Conservation (phyloP, 2,329 filamentous ascomycete genomes). For the Pseudogymnoascus sp. region DNA sequence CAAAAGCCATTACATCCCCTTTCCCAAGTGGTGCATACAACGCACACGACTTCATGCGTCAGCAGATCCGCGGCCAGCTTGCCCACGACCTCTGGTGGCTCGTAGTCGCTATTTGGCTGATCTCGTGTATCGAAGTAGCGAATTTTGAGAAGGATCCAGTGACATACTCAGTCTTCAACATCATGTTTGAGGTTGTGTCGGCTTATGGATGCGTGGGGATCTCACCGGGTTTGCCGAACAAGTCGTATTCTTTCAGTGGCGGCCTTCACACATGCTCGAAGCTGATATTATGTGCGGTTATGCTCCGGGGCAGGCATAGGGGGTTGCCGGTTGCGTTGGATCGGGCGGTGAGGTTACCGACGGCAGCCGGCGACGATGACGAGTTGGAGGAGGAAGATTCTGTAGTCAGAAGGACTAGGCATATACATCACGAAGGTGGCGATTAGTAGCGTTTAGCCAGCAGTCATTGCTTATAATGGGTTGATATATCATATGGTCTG, state of each 20-base stretch:
- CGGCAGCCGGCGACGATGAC: slow-evolving; percentile 16
- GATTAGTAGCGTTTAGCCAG: background rate
- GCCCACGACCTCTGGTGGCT: slow-evolving; percentile 98
- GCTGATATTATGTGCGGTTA: slow-evolving; percentile 49
- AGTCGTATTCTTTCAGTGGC: slow-evolving; percentile 70
- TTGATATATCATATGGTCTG: background rate
- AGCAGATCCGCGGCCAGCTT: slow-evolving; percentile 85
- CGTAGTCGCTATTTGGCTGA: slow-evolving; percentile 86
- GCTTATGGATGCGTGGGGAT: slow-evolving; percentile 88
- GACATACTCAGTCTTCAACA: slow-evolving; percentile 47
- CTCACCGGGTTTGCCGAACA: slow-evolving; percentile 67
- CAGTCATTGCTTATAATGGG: background rate
- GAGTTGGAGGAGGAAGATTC: background rate
- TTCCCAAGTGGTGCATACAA: slow-evolving; percentile 43
- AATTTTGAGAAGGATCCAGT: slow-evolving; percentile 33
- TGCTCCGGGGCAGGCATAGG: slow-evolving; percentile 47
- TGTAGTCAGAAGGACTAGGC: background rate
- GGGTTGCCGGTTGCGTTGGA: slow-evolving; percentile 50
- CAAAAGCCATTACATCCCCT: background rate
- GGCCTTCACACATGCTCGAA: slow-evolving; percentile 66
- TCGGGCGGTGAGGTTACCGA: slow-evolving; percentile 41
- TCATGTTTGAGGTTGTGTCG: slow-evolving; percentile 80
- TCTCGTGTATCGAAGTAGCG: slow-evolving; percentile 77
- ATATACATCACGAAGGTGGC: background rate
- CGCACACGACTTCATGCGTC: slow-evolving; percentile 74